Conservation (phyloP, 2,329 filamentous ascomycete genomes). For the Scytalidium sp. region DNA sequence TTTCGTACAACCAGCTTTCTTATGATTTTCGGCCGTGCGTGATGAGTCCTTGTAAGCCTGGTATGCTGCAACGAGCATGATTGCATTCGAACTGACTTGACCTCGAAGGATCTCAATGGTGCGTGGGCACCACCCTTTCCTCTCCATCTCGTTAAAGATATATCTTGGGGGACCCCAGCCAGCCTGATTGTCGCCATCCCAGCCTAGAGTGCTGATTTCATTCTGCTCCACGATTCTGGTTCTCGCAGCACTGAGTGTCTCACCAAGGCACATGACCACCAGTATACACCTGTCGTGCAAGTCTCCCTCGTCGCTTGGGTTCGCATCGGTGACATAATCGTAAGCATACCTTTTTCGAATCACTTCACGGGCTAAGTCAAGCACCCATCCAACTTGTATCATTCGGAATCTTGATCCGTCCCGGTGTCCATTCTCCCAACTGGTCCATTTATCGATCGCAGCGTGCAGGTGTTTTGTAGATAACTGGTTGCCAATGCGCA, state of each 20-base stretch:
- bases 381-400: constrained; percentile 1
- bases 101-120: too few relatives aligned
- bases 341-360: constrained; percentile 1
- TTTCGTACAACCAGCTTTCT: constrained; percentile 1
- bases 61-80: not conserved
- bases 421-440: not conserved
- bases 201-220: constrained; percentile 1
- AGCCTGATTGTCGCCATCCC: constrained; percentile 4
- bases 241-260: too few relatives aligned
- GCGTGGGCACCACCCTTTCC: not conserved
- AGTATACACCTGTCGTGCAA: not conserved
- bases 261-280: constrained; percentile 2
- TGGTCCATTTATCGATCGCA: not conserved
- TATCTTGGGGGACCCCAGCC: constrained; percentile 4
- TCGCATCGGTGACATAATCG: too few relatives aligned
- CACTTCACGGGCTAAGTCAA: constrained; percentile 1
- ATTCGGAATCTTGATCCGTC: constrained; percentile 1
- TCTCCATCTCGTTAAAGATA: constrained; percentile 1
- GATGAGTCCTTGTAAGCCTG: not conserved
- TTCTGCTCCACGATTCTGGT: constrained; percentile 1
- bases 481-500: too few relatives aligned
- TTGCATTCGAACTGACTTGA: constrained; percentile 4
- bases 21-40: too few relatives aligned
- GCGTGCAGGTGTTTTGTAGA: not conserved
- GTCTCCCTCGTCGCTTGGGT: too few relatives aligned